Evolutionary conservation across 1,139 yeast genomes (phyloP).

Genomic region (Scheffersomyces illinoinensis): DNA sequence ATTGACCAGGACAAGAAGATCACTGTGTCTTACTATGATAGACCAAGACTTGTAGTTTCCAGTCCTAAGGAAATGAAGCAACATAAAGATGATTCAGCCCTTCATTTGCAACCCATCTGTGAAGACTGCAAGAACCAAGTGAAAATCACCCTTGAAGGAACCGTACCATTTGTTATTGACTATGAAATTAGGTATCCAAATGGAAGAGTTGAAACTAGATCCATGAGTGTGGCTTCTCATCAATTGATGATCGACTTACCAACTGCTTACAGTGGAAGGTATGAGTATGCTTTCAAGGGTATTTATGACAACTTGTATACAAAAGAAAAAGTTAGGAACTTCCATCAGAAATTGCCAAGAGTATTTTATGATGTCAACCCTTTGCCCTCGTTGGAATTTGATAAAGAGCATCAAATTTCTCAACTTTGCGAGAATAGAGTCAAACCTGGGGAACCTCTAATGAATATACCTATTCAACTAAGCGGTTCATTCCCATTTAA

Average conservation of each 20-base stretch:
- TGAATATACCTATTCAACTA: slow-evolving; percentile 55
- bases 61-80: slow-evolving; percentile 20
- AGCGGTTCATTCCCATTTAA: slow-evolving; percentile 67
- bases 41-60: slow-evolving; percentile 49
- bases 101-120: slow-evolving; percentile 36
- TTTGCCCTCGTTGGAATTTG: slow-evolving; percentile 60
- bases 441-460: slow-evolving; percentile 25
- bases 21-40: slow-evolving; percentile 51
- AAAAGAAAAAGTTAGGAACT: slow-evolving; percentile 35
- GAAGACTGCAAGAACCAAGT: slow-evolving; percentile 29
- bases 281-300: slow-evolving; percentile 59
- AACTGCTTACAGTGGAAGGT: slow-evolving; percentile 51
- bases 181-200: slow-evolving; percentile 66
- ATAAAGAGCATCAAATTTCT: slow-evolving; percentile 43
- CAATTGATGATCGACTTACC: slow-evolving; percentile 32
- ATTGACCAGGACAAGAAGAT: slow-evolving; percentile 28
- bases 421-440: slow-evolving; percentile 63
- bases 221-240: slow-evolving; percentile 31
- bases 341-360: slow-evolving; percentile 29
- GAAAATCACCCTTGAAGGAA: slow-evolving; percentile 46
- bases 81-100: slow-evolving; percentile 14
- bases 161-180: slow-evolving; percentile 71
- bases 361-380: slow-evolving; percentile 62
- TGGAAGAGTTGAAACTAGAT: slow-evolving; percentile 42
- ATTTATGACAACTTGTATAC: slow-evolving; percentile 71